These are phyloP conservation scores for Glarea lozoyensis DNA, from an alignment of 495 filamentous ascomycete genomes.

Conservation along the genomic window DNA sequence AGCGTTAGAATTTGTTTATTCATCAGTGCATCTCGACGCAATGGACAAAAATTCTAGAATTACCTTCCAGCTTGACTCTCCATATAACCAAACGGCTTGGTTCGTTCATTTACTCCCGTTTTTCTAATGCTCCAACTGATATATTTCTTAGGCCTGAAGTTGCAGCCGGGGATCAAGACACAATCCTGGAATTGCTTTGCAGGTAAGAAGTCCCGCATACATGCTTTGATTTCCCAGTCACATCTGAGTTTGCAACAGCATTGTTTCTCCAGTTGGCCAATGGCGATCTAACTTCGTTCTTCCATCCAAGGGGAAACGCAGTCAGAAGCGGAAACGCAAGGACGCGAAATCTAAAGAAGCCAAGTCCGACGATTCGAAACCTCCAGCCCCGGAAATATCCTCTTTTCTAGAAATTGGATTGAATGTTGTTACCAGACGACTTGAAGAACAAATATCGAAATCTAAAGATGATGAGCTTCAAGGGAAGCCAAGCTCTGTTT, in stretches of 20 bases:
- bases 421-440: slow-evolving; percentile 42
- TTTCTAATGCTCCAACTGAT: slow-evolving; percentile 2
- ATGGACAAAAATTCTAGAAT: slow-evolving; percentile 21
- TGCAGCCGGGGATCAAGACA: slow-evolving; percentile 37
- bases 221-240: background rate
- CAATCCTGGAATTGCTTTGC: slow-evolving; percentile 47
- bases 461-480: too few relatives aligned
- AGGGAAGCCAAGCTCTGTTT: too few relatives aligned
- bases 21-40: background rate
- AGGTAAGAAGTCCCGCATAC: slow-evolving; percentile 27
- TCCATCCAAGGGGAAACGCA: slow-evolving; percentile 44
- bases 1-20: too few relatives aligned
- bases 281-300: slow-evolving; percentile 37
- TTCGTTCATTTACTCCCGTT: slow-evolving; percentile 6
- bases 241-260: slow-evolving; percentile 28
- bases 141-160: slow-evolving; percentile 38
- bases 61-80: slow-evolving; percentile 32
- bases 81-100: slow-evolving; percentile 30
- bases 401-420: slow-evolving; percentile 49
- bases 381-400: slow-evolving; percentile 38
- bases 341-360: slow-evolving; percentile 9
- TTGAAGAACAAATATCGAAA: slow-evolving; percentile 33
- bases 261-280: slow-evolving; percentile 46
- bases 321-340: slow-evolving; percentile 28
- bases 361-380: slow-evolving; percentile 7